Base-by-base conservation (phyloP, 345 rosid species). In the Durio zibethinus region DNA sequence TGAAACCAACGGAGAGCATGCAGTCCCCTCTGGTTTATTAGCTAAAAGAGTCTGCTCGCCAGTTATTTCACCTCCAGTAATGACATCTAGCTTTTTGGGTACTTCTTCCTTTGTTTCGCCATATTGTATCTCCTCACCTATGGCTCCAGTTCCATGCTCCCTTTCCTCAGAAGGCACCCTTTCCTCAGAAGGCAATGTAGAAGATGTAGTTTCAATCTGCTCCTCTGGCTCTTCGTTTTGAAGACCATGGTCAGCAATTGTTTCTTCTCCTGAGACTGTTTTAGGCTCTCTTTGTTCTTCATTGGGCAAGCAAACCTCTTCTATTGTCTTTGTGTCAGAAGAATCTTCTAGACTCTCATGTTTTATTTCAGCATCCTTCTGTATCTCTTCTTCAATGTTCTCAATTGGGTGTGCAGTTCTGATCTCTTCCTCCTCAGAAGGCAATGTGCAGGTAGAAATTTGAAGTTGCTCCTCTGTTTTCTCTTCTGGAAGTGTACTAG, bases 51-150 rank as follows among this genome's bases (percentile, higher is more conserved):
- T 74, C 62, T 40, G 81, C 40, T 74, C 80, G 21, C 68, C 61
- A 25, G 64, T 29, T 69, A 38, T 75, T 66, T 79, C 80, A 64
- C 67, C 77, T 73, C 68, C 79, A 25, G 59, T 23, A 45, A 54
- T 59, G 73, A 50, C 79, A 83, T 80, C 80, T 33, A 16, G 74
- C 23, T 29, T 50, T 45, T 7, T 64, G 78, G 68, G 77, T n/a
- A 38, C 74, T 60, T 76, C 53, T 68, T 83, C 78, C 73, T 74
- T 74, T 38, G 52, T 75, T 69, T 71, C 78, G 52, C 65, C 81
- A 76, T 80, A 80, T 62, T 79, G 75, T 72, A 27, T 73, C 80
- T 79, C 66, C 76, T 81, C 80, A 62, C 60, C 70, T 81, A 72
- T 43, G 12, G 56, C 53, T 74, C 75, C 33, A 23, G 47, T 21